Percentiles rank a stretch among this genome's conserved stretches.
Conservation (phyloP, 331 rosid genomes). For the Malus hybrid region DNA sequence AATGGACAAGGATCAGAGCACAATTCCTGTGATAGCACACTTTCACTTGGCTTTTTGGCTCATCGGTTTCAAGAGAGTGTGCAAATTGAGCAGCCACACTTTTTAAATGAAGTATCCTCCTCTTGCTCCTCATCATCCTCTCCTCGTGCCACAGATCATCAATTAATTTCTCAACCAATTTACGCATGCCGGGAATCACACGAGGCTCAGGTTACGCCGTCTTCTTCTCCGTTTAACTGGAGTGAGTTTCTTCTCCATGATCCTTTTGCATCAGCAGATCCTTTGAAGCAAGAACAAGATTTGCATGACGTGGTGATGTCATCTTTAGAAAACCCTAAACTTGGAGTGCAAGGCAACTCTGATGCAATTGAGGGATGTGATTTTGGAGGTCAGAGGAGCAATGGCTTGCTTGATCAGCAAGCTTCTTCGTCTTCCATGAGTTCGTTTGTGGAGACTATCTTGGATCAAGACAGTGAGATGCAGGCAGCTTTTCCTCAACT, state of each 20-base stretch:
- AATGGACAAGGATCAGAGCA: background rate
- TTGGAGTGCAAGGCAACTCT: constrained; percentile 6
- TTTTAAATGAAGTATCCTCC: constrained; percentile 55
- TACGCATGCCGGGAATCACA: constrained; percentile 29
- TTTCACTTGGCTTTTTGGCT: constrained; percentile 21
- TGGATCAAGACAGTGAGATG: constrained; percentile 70
- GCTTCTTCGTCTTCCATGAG: constrained; percentile 31
- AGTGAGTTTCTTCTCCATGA: constrained; percentile 51
- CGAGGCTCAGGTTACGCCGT: constrained; percentile 19
- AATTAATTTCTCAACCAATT: constrained; percentile 27
- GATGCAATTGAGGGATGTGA: constrained; percentile 8
- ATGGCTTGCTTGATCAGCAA: constrained; percentile 10
- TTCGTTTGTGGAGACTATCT: constrained; percentile 67
- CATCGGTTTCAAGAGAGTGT: constrained; percentile 29
- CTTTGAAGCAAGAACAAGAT: constrained; percentile 20
- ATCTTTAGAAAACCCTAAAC: constrained; percentile 4
- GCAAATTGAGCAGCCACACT: constrained; percentile 21
- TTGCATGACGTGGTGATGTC: constrained; percentile 7
- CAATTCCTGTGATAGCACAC: background rate
- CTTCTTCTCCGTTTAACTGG: constrained; percentile 43
- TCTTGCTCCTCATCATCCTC: constrained; percentile 68
- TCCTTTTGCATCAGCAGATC: constrained; percentile 30
- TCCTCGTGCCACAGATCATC: constrained; percentile 27
- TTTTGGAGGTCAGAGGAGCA: constrained; percentile 16
- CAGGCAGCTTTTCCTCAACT: constrained; percentile 63